phyloP scores from a whole-genome alignment of 1,139 yeast species.

The Pichia kudriavzevii region DNA sequence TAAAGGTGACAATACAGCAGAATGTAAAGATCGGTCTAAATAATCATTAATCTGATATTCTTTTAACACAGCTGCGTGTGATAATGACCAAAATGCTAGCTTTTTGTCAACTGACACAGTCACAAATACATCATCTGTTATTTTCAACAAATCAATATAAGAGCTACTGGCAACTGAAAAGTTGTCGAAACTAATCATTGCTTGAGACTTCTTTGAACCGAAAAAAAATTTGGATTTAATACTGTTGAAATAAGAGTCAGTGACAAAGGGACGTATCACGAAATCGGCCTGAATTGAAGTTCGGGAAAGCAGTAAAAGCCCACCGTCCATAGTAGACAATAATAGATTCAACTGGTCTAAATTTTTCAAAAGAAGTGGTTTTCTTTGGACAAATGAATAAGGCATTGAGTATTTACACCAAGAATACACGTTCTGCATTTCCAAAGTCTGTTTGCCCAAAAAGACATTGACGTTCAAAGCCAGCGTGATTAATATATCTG shows the following conservation, averaged over 20 bases:
- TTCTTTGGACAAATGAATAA: slow-evolving; percentile 63
- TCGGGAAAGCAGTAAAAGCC: slow-evolving; percentile 47
- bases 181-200: slow-evolving; percentile 14
- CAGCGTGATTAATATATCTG: slow-evolving; percentile 32
- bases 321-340: slow-evolving; percentile 66
- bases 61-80: slow-evolving; percentile 30
- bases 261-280: slow-evolving; percentile 48
- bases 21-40: slow-evolving; percentile 18
- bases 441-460: slow-evolving; percentile 2
- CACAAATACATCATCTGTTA: slow-evolving; percentile 23
- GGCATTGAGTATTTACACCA: slow-evolving; percentile 69
- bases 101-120: slow-evolving; percentile 42
- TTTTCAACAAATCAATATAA: slow-evolving; percentile 23
- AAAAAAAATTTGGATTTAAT: slow-evolving; percentile 25
- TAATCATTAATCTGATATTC: slow-evolving; percentile 29
- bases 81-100: slow-evolving; percentile 51
- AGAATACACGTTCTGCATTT: slow-evolving; percentile 19
- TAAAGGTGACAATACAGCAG: slow-evolving; percentile 15
- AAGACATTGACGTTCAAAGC: slow-evolving; percentile 14
- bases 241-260: slow-evolving; percentile 44
- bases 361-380: slow-evolving; percentile 49
- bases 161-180: slow-evolving; percentile 27
- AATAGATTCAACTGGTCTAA: slow-evolving; percentile 38
- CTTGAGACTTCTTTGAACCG: slow-evolving; percentile 1
- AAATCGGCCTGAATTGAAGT: slow-evolving; percentile 33